A percentile compares a stretch with the other conserved stretches of the same genome.
These are phyloP conservation scores for Aspergillus fructus DNA, from an alignment of 2,329 filamentous ascomycete genomes.

Conservation along the genomic window DNA sequence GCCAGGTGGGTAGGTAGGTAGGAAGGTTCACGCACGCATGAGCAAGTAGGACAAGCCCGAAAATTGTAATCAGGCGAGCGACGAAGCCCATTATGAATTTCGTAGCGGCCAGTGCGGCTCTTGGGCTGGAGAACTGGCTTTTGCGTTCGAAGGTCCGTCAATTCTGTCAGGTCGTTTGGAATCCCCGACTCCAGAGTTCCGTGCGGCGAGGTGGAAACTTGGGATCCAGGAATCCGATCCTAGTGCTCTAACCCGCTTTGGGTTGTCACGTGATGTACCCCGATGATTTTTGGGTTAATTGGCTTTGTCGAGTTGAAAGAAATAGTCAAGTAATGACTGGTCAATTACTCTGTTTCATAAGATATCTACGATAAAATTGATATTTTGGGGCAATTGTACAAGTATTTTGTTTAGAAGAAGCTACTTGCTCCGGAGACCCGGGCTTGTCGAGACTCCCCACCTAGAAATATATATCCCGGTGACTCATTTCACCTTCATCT, in stretches of 20 bases:
- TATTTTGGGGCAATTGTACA: no score
- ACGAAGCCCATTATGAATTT: slow-evolving; percentile 63
- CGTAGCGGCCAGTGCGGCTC: background rate
- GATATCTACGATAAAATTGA: no score
- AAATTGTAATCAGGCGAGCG: slow-evolving; percentile 67
- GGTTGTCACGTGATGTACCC: background rate
- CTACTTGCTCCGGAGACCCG: no score
- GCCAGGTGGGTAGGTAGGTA: background rate
- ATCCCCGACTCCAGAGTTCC: background rate
- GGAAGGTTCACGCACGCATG: slow-evolving; percentile 69
- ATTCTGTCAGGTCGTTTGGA: background rate
- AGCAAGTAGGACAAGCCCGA: slow-evolving; percentile 75
- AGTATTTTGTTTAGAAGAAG: no score
- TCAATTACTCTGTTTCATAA: no score
- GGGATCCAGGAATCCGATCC: background rate
- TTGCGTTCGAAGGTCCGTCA: background rate
- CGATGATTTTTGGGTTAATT: background rate
- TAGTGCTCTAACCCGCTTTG: background rate
- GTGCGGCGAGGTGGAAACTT: background rate
- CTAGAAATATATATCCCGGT: no score
- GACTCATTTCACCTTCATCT: no score
- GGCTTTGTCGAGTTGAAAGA: background rate
- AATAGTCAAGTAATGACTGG: no score
- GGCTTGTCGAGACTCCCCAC: no score
- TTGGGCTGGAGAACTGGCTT: background rate